Evolutionary conservation across 2,329 filamentous ascomycete species (phyloP).

Genomic region (Calcarisporium arbuscula): DNA sequence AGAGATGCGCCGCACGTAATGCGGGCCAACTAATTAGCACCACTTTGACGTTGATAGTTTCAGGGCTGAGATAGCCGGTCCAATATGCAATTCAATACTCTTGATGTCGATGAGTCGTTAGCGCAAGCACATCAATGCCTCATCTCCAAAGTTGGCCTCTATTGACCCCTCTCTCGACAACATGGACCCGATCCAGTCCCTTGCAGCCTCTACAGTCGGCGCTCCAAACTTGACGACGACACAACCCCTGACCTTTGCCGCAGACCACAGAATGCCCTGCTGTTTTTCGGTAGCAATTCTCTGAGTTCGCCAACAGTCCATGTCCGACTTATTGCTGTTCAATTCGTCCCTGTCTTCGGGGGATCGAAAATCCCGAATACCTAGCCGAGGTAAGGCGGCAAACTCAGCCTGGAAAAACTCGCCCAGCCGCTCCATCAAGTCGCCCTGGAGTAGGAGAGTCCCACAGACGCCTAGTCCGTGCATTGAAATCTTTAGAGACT

Average conservation of each 20-base stretch:
- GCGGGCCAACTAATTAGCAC: neutral
- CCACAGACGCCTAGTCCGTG: conserved; percentile 72
- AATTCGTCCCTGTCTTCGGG: conserved; percentile 40
- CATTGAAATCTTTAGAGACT: conserved; percentile 55
- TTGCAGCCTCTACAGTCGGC: conserved; percentile 70
- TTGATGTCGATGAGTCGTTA: conserved; percentile 21
- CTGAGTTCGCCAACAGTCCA: conserved; percentile 46
- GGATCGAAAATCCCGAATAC: conserved; percentile 68
- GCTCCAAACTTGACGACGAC: conserved; percentile 90
- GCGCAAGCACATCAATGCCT: conserved; percentile 70
- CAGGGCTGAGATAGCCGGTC: too few relatives aligned
- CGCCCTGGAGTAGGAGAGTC: conserved; percentile 76
- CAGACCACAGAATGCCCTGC: conserved; percentile 70
- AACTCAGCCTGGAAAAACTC: conserved; percentile 78
- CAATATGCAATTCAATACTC: conserved; percentile 1
- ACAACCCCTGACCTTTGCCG: conserved; percentile 72
- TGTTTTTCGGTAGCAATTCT: conserved; percentile 53
- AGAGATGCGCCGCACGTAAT: conserved; percentile 11
- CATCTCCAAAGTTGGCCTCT: conserved; percentile 65
- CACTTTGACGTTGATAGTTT: neutral
- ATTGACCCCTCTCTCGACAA: conserved; percentile 69
- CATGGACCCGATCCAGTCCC: conserved; percentile 73
- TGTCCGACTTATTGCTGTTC: conserved; percentile 28
- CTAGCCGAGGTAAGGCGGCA: conserved; percentile 69
- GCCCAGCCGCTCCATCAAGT: conserved; percentile 58